Evolutionary conservation across 495 filamentous ascomycete genomes (phyloP).

Genomic region (Aspergillus cavernicola): DNA sequence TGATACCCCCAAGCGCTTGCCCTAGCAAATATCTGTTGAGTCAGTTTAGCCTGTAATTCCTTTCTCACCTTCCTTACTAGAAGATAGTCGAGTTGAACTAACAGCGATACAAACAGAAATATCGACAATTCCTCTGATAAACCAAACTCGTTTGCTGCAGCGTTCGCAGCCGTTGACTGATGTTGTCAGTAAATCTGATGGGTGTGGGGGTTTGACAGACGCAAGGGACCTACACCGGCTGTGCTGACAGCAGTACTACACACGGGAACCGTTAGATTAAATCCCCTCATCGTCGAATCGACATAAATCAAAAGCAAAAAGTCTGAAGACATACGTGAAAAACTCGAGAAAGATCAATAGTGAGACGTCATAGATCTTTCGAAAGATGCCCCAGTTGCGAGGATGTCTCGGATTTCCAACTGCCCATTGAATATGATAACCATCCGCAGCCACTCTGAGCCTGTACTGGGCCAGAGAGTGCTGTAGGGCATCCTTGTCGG

Average conservation of each 20-base stretch:
- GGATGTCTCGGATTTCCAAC: constrained; percentile 36
- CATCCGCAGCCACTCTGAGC: constrained; percentile 36
- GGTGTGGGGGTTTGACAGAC: background rate
- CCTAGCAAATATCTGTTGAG: constrained; percentile 43
- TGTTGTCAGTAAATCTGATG: constrained; percentile 2
- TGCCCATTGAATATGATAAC: constrained; percentile 35
- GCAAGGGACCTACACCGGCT: constrained; percentile 31
- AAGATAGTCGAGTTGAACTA: background rate
- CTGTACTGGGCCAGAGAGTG: constrained; percentile 15
- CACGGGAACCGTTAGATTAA: background rate
- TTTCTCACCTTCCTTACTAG: background rate
- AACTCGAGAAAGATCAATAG: constrained; percentile 41
- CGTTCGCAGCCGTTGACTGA: constrained; percentile 33
- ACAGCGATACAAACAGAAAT: constrained; percentile 42
- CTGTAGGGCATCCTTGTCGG: constrained; percentile 21
- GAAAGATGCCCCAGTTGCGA: constrained; percentile 33
- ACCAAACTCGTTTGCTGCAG: constrained; percentile 30
- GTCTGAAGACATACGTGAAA: constrained; percentile 30
- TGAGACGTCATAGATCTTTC: constrained; percentile 35
- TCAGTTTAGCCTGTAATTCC: background rate
- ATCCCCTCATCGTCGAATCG: too few species aligned
- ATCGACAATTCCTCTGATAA: constrained; percentile 27
- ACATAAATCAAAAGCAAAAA: background rate
- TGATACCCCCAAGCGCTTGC: constrained; percentile 46
- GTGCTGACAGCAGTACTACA: constrained; percentile 39